These are phyloP conservation scores for Terana coerulea DNA, from an alignment of 768 basidiomycete genomes.

Conservation along the genomic window DNA sequence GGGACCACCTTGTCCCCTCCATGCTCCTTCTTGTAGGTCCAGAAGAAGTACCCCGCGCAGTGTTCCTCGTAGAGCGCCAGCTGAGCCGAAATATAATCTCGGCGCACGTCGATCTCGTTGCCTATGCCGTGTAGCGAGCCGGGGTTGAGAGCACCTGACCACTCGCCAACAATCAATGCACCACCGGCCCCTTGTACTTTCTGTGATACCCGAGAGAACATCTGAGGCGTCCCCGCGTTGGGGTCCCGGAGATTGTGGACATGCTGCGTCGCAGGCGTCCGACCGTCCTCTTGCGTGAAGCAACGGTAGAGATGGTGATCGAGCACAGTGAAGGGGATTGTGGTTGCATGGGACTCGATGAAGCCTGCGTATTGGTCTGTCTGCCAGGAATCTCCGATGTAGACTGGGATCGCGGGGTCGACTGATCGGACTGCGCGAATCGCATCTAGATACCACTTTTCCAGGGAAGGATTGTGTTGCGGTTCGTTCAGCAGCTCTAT, in stretches of 20 bases:
- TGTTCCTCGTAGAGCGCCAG: conserved; percentile 56
- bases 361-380: conserved; percentile 60
- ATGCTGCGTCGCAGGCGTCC: conserved; percentile 52
- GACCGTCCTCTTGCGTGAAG: conserved; percentile 59
- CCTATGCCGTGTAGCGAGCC: conserved; percentile 48
- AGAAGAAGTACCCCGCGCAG: conserved; percentile 79
- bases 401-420: conserved; percentile 59
- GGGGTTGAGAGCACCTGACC: conserved; percentile 73
- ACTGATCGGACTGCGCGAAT: conserved; percentile 49
- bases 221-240: conserved; percentile 35
- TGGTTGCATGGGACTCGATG: conserved; percentile 28
- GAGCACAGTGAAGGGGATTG: conserved; percentile 45
- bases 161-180: conserved; percentile 69
- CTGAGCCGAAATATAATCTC: conserved; percentile 58
- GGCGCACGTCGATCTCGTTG: conserved; percentile 38
- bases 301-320: conserved; percentile 87
- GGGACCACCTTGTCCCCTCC: conserved; percentile 71
- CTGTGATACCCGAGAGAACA: conserved; percentile 33
- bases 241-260: conserved; percentile 42
- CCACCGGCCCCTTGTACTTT: conserved; percentile 39
- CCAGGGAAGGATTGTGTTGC: conserved; percentile 43
- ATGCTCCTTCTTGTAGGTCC: conserved; percentile 75
- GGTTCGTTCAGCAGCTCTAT: conserved; percentile 63
- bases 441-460: conserved; percentile 59
- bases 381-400: conserved; percentile 76